These are phyloP conservation scores for Dentipellis sp. DNA, from an alignment of 768 basidiomycete genomes.

Conservation along the genomic window DNA sequence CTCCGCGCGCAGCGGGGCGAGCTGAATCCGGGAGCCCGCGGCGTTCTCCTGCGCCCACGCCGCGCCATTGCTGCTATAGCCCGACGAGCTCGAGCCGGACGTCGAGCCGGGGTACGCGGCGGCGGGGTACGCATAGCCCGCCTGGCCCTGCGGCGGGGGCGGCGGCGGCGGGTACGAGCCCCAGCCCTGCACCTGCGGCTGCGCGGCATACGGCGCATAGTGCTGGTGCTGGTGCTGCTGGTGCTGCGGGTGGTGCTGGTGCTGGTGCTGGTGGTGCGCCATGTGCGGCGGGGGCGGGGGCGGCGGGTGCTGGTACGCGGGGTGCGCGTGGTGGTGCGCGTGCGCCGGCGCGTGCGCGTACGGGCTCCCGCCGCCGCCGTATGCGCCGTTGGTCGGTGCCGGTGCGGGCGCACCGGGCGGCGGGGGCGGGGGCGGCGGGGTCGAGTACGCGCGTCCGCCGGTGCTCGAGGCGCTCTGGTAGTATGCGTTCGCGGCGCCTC, in stretches of 20 bases:
- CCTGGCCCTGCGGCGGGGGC: slow-evolving; percentile 6
- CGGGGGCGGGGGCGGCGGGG: slow-evolving; percentile 5
- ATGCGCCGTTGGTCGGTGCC: too few relatives aligned
- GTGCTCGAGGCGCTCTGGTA: slow-evolving; percentile 4
- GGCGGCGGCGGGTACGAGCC: slow-evolving; percentile 3
- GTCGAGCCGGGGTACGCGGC: not conserved
- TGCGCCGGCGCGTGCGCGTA: not conserved
- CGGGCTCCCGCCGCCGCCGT: not conserved
- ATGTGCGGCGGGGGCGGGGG: not conserved
- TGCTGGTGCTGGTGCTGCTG: slow-evolving; percentile 1
- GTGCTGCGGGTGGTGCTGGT: not conserved
- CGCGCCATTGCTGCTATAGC: not conserved
- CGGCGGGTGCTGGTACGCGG: not conserved
- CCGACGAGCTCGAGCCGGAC: not conserved
- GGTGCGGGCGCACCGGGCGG: slow-evolving; percentile 1
- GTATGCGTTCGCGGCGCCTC: slow-evolving; percentile 7
- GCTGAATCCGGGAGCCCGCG: slow-evolving; percentile 2
- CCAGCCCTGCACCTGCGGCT: not conserved
- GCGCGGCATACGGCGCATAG: slow-evolving; percentile 3
- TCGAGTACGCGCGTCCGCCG: not conserved
- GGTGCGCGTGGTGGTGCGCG: not conserved
- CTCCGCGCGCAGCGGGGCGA: slow-evolving; percentile 7
- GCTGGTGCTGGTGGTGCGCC: not conserved
- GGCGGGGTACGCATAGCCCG: not conserved
- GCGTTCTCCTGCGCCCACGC: slow-evolving; percentile 2